Conservation (phyloP, 106 monocot species). For the Allium cepa region DNA sequence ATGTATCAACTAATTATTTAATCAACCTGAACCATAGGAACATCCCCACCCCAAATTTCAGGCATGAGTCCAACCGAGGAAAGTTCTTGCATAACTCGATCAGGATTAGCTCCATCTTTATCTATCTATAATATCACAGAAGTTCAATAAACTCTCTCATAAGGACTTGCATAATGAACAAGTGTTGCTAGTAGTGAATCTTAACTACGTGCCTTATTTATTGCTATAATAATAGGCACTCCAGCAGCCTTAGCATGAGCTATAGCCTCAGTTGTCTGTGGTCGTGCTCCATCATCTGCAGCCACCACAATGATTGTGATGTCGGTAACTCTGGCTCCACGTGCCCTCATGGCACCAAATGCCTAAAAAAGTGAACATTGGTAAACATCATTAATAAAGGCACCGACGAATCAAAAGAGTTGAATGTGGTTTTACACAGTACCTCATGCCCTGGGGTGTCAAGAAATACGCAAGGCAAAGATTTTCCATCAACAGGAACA, state of each 20-base stretch:
- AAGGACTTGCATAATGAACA: neutral
- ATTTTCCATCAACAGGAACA: slow-evolving; percentile 69
- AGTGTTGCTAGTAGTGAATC: neutral
- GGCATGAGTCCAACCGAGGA: slow-evolving; percentile 85
- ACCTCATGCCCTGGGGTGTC: slow-evolving; percentile 99
- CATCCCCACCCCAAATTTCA: slow-evolving; percentile 93
- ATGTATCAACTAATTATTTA: slow-evolving; percentile 3
- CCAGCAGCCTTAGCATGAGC: slow-evolving; percentile 98
- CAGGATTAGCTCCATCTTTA: slow-evolving; percentile 89
- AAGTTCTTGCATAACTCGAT: slow-evolving; percentile 95
- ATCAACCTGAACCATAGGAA: slow-evolving; percentile 88
- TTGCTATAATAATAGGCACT: slow-evolving; percentile 90
- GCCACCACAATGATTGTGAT: slow-evolving; percentile 91
- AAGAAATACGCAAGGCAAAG: slow-evolving; percentile 73
- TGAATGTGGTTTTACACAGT: neutral
- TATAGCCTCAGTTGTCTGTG: slow-evolving; percentile 95
- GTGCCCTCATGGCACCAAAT: slow-evolving; percentile 96
- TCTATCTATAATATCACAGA: slow-evolving; percentile 50
- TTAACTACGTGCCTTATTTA: slow-evolving; percentile 65
- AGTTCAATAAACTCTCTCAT: neutral
- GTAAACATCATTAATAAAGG: neutral
- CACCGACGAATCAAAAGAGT: neutral
- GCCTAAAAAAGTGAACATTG: slow-evolving; percentile 41
- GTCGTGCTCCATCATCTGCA: slow-evolving; percentile 99
- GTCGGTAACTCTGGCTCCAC: slow-evolving; percentile 93